phyloP scores from a whole-genome alignment of 345 rosid species.

The Gossypium arboreum region DNA sequence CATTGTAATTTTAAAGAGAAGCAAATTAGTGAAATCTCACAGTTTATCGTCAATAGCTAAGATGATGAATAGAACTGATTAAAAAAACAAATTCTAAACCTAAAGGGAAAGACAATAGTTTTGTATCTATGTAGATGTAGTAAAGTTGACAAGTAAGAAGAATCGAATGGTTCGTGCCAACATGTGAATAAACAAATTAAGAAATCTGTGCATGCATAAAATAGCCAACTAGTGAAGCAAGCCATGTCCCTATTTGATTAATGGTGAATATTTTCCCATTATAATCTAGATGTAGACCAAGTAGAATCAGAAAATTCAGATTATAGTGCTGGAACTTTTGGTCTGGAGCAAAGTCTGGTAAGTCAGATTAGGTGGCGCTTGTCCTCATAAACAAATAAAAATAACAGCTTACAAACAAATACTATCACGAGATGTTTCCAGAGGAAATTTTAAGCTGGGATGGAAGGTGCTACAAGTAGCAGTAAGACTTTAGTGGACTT shows the following conservation, averaged over 20 bases:
- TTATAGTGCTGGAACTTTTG: background rate
- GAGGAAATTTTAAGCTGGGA: background rate
- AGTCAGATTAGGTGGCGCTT: background rate
- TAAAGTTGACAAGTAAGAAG: background rate
- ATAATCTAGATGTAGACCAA: background rate
- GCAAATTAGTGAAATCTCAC: background rate
- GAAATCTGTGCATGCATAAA: background rate
- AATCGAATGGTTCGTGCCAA: background rate
- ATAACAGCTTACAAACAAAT: background rate
- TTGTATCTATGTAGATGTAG: background rate
- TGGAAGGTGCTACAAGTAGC: background rate
- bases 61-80: background rate
- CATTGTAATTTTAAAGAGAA: slow-evolving; percentile 7
- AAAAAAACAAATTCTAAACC: background rate
- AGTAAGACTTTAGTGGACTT: background rate
- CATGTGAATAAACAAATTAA: background rate
- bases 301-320: background rate
- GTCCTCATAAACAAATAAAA: too few relatives aligned
- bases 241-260: background rate
- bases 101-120: background rate
- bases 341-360: background rate
- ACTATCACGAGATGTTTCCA: background rate
- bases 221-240: background rate
- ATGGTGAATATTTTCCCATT: background rate
- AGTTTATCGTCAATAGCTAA: background rate